phyloP scores from a whole-genome alignment of 225 moss, liverwort and hornwort genomes.

The Anthoceros angustus region DNA sequence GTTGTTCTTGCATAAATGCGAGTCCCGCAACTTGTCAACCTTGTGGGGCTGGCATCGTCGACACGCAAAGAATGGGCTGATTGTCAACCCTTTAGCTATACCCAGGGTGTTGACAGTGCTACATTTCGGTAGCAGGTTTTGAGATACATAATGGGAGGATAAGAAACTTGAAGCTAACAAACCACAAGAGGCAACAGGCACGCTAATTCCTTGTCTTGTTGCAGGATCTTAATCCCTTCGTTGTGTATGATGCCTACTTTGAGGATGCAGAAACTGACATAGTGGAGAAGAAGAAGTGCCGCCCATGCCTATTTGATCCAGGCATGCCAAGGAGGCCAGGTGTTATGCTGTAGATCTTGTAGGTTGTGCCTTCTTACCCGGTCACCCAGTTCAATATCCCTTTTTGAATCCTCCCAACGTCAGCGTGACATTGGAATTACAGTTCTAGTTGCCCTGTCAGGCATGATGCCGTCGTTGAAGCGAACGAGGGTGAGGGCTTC shows the following conservation, averaged over 20 bases:
- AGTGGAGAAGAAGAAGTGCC: conserved; percentile 2
- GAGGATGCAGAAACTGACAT: background rate
- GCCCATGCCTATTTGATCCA: background rate
- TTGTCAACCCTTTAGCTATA: background rate
- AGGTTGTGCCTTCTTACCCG: background rate
- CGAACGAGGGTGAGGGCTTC: too few relatives aligned
- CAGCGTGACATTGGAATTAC: too few relatives aligned
- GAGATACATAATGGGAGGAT: background rate
- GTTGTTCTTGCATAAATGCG: background rate
- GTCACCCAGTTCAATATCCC: background rate
- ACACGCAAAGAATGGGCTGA: background rate
- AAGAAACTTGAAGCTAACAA: background rate
- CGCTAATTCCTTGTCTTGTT: background rate
- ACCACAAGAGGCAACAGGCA: background rate
- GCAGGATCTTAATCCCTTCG: background rate
- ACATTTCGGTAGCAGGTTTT: background rate
- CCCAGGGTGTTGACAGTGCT: background rate
- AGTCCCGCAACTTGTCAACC: background rate
- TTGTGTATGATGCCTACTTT: conserved; percentile 1
- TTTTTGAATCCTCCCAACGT: background rate
- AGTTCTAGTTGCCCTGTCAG: too few relatives aligned
- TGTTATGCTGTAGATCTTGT: background rate
- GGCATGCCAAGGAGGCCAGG: background rate
- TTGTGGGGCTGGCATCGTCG: background rate
- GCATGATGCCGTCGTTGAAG: too few relatives aligned